Percentiles rank a stretch among this genome's conserved stretches.
These are phyloP conservation scores for Vinca minor DNA, from an alignment of 257 asterid genomes.

Conservation along the genomic window DNA sequence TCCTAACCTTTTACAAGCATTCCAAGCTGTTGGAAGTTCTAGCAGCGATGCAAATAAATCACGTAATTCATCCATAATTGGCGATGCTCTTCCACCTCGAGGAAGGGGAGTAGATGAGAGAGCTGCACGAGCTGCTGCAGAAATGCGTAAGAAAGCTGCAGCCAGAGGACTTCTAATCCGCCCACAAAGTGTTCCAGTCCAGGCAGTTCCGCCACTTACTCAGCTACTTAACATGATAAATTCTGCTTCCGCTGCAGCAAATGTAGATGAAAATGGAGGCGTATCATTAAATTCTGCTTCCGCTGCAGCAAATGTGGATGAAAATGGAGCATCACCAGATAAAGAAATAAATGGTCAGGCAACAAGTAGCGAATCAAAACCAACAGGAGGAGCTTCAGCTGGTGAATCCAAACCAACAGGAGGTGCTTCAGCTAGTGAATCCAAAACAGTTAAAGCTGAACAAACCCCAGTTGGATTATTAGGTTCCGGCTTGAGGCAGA, in stretches of 20 bases:
- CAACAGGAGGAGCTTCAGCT: no score
- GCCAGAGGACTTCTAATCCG: slow-evolving; percentile 72
- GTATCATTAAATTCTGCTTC: no score
- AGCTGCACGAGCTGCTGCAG: slow-evolving; percentile 84
- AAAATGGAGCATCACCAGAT: slow-evolving; percentile 25
- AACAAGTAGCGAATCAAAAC: slow-evolving; percentile 18
- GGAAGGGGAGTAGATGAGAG: slow-evolving; percentile 81
- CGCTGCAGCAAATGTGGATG: no score
- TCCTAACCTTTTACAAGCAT: slow-evolving; percentile 75
- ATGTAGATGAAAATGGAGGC: no score
- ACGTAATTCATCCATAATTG: slow-evolving; percentile 29
- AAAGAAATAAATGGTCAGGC: slow-evolving; percentile 34
- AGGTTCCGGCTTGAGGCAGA: slow-evolving; percentile 68
- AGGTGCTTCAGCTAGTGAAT: slow-evolving; percentile 17
- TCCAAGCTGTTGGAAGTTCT: slow-evolving; percentile 46
- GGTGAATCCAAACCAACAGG: no score
- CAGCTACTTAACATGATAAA: slow-evolving; percentile 57
- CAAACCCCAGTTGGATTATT: slow-evolving; percentile 71
- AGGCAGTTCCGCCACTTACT: slow-evolving; percentile 49
- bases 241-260: slow-evolving; percentile 34
- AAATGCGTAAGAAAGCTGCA: slow-evolving; percentile 78
- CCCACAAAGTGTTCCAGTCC: slow-evolving; percentile 58
- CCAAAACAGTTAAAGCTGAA: slow-evolving; percentile 26
- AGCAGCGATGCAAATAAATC: slow-evolving; percentile 34
- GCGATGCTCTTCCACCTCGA: slow-evolving; percentile 52